Evolutionary conservation across 1,284 basidiomycete genomes (phyloP), one percentile per base, ranked within the genome.

Genomic region (Boletus putidus): DNA sequence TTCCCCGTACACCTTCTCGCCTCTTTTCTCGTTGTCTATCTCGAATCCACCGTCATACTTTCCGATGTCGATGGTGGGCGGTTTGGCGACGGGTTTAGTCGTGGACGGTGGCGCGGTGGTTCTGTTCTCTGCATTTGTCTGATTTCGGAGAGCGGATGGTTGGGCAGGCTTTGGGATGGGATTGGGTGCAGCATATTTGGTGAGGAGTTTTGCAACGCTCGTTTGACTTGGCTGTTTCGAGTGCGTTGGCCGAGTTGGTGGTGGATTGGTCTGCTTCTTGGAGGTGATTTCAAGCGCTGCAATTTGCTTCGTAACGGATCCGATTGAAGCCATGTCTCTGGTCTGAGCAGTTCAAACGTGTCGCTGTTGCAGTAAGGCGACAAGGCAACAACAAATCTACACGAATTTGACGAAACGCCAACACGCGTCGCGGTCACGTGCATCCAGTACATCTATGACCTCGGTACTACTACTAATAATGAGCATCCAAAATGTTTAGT

Each of bases 11-110:
- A 91, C 83, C 42, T 75, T 76, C 64, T 81, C 80, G 50, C 82
- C 85, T 70, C 83, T 77, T 65, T 83, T 85, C 70, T 87, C 86
- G 58, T 88, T 84, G 60, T 95, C 94, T 36, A 82, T 75, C 75
- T 95, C 93, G 43, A 94, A 81, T 2, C 92, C 93, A 15, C 92
- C 93, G 63, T 96, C 94, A 71, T 95, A 95, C 53, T 77, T 80
- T 35, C 93, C 94, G 49, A 94, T 90, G 67, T 92, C 91, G 48
- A 90, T 64, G n/a, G 69, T 57, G 48, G 62, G 49, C 21, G 57
- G 61, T 57, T 74, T 73, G 8, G 61, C 9, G 16, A 51, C 40
- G 37, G 64, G 35, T 58, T 71, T 65, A n/a, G 65, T 52, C 50
- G 62, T 44, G 36, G 60, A 42, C 14, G 68, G 59, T 25, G 72